Conservation (phyloP, 345 rosid genomes). For the Murraya paniculata region DNA sequence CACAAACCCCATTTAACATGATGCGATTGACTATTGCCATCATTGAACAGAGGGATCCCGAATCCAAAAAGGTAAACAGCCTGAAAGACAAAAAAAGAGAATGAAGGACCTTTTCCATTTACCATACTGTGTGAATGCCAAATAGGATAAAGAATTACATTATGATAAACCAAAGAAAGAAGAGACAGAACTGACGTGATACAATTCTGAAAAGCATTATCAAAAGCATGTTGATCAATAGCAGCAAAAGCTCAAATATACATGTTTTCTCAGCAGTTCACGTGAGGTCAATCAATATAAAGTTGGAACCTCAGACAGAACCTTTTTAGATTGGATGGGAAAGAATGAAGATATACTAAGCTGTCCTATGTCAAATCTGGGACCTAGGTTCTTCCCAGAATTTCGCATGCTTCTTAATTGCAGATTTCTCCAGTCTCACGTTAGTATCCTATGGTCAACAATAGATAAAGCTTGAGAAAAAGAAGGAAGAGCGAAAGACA, state of each 20-base stretch:
- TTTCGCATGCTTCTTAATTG: too few species aligned
- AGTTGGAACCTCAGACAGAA: neutral
- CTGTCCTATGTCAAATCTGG: too few species aligned
- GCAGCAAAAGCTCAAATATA: neutral
- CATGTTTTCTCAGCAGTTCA: neutral
- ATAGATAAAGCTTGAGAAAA: neutral
- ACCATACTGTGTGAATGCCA: neutral
- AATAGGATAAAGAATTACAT: neutral
- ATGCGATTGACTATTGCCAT: slow-evolving; percentile 42
- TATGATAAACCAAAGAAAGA: neutral
- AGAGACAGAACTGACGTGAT: neutral
- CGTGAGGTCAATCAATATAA: neutral
- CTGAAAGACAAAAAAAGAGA: slow-evolving; percentile 35
- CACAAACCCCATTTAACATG: slow-evolving; percentile 80
- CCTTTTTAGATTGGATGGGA: too few species aligned
- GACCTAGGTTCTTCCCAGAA: too few species aligned
- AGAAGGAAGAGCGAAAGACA: neutral
- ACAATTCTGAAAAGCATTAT: neutral
- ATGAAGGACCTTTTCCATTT: neutral
- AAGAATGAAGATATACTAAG: too few species aligned
- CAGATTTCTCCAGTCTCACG: neutral
- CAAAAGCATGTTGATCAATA: neutral
- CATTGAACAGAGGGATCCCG: slow-evolving; percentile 77
- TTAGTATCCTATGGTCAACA: neutral
- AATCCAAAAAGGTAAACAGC: slow-evolving; percentile 69